phyloP scores from a whole-genome alignment of 148 eudicot genomes.

The Chenopodium formosanum region DNA sequence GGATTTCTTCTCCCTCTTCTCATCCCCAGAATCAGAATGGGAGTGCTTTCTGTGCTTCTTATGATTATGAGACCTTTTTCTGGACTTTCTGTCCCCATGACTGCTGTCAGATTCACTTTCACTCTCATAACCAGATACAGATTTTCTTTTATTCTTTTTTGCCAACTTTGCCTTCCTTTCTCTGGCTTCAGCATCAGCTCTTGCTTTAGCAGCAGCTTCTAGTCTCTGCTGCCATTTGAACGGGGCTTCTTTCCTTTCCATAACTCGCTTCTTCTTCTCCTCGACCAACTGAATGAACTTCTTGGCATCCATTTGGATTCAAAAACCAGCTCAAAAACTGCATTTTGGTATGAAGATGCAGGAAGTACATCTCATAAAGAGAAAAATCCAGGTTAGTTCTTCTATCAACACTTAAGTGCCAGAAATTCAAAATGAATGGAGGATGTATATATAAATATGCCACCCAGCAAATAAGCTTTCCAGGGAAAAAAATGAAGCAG shows the following conservation, averaged over 20 bases:
- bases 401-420: constrained; percentile 34
- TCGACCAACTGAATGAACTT: constrained; percentile 89
- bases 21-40: constrained; percentile 48
- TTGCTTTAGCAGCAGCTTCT: constrained; percentile 75
- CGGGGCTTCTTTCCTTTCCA: constrained; percentile 91
- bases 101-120: constrained; percentile 47
- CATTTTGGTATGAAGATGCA: constrained; percentile 99
- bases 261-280: constrained; percentile 75
- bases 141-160: constrained; percentile 54
- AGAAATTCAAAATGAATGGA: neutral
- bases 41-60: constrained; percentile 61
- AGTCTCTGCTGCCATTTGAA: constrained; percentile 92
- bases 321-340: constrained; percentile 75
- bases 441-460: neutral
- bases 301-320: constrained; percentile 81
- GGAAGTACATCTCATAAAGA: constrained; percentile 96
- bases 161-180: constrained; percentile 60
- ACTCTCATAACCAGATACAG: constrained; percentile 44
- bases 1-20: constrained; percentile 53
- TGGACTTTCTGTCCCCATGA: constrained; percentile 41
- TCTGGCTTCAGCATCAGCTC: constrained; percentile 73
- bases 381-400: constrained; percentile 88
- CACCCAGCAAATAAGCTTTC: neutral
- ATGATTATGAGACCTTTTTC: constrained; percentile 52
- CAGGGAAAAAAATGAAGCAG: too few relatives aligned